Evolutionary conservation across 2,329 filamentous ascomycete genomes (phyloP).

Genomic region (Periconia digitata): DNA sequence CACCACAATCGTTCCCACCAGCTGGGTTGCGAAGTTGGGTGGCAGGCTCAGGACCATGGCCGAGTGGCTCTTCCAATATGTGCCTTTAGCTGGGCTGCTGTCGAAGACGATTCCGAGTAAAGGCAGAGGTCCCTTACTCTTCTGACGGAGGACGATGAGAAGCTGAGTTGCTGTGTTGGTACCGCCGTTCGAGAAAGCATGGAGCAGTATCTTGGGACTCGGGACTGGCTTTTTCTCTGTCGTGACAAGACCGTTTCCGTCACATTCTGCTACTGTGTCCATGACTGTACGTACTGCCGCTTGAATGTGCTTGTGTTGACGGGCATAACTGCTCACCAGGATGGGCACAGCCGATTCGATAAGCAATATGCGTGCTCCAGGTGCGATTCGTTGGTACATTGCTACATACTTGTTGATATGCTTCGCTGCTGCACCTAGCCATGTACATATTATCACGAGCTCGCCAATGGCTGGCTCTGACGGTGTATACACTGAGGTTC

Average conservation of each 20-base stretch:
- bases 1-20: conserved; percentile 4
- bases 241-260: background rate
- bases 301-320: conserved; percentile 10
- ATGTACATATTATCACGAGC: conserved; percentile 20
- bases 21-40: background rate
- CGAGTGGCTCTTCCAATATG: conserved; percentile 20
- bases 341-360: conserved; percentile 11
- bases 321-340: conserved; percentile 7
- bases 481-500: conserved; percentile 10
- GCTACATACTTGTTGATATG: conserved; percentile 22
- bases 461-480: conserved; percentile 1
- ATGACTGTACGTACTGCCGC: conserved; percentile 13
- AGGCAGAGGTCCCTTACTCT: conserved; percentile 2
- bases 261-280: conserved; percentile 5
- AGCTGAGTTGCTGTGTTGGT: conserved; percentile 11
- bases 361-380: conserved; percentile 16
- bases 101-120: conserved; percentile 14
- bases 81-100: conserved; percentile 4
- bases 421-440: conserved; percentile 18
- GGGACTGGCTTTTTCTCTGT: no score
- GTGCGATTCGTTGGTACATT: conserved; percentile 10
- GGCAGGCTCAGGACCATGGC: conserved; percentile 10
- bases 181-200: conserved; percentile 20
- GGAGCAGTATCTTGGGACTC: conserved; percentile 12
- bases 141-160: background rate